Conservation (phyloP, 345 rosid species). For the Brassica juncea region DNA sequence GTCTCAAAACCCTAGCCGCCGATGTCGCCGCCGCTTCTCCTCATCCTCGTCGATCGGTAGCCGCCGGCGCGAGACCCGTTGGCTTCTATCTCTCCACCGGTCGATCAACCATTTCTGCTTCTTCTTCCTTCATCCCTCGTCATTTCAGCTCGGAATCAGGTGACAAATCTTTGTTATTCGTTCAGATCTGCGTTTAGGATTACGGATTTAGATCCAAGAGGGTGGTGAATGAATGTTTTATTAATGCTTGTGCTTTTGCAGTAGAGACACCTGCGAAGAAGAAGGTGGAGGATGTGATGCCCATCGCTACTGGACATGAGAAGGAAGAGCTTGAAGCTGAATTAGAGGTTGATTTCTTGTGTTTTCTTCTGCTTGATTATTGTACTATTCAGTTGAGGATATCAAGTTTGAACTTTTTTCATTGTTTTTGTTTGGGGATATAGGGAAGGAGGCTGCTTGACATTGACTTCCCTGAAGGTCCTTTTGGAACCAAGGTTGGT, state of each 20-base stretch:
- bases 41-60: conserved; percentile 43
- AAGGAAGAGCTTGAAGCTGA: conserved; percentile 83
- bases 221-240: background rate
- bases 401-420: background rate
- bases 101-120: conserved; percentile 44
- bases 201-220: background rate
- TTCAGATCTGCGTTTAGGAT: background rate
- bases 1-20: conserved; percentile 69
- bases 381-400: background rate
- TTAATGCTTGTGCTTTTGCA: conserved; percentile 7
- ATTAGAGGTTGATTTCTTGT: conserved; percentile 51
- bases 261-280: conserved; percentile 34
- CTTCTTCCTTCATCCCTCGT: background rate
- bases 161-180: conserved; percentile 13
- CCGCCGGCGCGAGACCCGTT: conserved; percentile 37
- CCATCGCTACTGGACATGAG: conserved; percentile 90
- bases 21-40: conserved; percentile 33
- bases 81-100: conserved; percentile 28
- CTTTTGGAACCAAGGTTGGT: conserved; percentile 93
- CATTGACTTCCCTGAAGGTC: conserved; percentile 70
- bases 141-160: conserved; percentile 59
- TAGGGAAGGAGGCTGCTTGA: conserved; percentile 81
- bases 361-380: background rate
- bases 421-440: background rate
- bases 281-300: conserved; percentile 79